These are phyloP conservation scores for Podosphaera xanthii DNA, from an alignment of 2,329 filamentous ascomycete genomes.

Conservation along the genomic window DNA sequence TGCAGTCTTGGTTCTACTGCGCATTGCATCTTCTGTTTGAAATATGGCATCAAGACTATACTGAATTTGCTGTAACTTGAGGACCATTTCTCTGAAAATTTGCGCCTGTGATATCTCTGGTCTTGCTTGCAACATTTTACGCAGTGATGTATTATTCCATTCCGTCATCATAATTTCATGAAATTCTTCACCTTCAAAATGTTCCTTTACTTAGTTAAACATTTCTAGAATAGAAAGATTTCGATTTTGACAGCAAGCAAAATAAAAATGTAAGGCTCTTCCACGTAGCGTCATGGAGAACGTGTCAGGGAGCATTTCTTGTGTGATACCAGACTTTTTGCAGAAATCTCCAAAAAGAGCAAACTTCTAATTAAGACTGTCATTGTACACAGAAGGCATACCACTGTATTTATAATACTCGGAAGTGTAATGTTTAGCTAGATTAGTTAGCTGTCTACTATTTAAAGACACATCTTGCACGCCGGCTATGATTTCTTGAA, in stretches of 20 bases:
- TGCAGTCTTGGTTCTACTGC: background rate
- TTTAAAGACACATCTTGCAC: background rate
- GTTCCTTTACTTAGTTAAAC: background rate
- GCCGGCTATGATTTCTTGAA: background rate
- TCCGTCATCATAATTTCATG: background rate
- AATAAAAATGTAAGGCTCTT: background rate
- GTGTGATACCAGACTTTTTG: too few relatives aligned
- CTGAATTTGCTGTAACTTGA: background rate
- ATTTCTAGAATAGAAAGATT: background rate
- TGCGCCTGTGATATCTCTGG: background rate
- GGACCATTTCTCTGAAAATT: background rate
- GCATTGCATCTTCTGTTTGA: background rate
- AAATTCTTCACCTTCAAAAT: background rate
- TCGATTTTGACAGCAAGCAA: background rate
- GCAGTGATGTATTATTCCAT: background rate
- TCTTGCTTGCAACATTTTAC: background rate
- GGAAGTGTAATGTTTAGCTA: background rate
- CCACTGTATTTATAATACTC: background rate
- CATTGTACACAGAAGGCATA: background rate
- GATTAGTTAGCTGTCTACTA: background rate
- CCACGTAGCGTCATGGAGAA: background rate
- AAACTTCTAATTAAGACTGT: background rate
- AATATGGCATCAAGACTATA: background rate
- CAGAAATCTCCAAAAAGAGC: background rate
- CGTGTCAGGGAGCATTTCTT: too few relatives aligned